These are phyloP conservation scores for Aspergillus oerlinghausenensis DNA, from an alignment of 2,329 filamentous ascomycete genomes.

Conservation along the genomic window DNA sequence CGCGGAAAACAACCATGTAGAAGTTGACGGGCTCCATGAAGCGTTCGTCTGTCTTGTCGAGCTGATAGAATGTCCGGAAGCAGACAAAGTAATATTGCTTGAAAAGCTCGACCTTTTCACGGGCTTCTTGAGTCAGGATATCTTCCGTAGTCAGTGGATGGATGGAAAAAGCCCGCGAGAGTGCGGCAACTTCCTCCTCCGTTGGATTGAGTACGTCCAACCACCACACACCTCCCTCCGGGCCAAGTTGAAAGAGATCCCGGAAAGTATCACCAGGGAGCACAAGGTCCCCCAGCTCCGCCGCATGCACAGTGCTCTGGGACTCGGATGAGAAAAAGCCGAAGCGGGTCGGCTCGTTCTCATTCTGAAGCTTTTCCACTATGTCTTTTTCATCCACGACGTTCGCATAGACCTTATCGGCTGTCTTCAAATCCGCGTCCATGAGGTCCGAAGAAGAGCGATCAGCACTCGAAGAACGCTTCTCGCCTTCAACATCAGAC, in stretches of 20 bases:
- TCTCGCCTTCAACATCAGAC: slow-evolving; percentile 32
- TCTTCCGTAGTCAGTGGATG: slow-evolving; percentile 95
- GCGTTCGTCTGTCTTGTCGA: slow-evolving; percentile 71
- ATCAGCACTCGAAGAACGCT: slow-evolving; percentile 27
- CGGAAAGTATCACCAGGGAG: slow-evolving; percentile 86
- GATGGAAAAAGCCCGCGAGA: slow-evolving; percentile 92
- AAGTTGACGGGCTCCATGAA: slow-evolving; percentile 95
- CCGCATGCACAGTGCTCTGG: slow-evolving; percentile 87
- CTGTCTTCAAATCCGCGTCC: slow-evolving; percentile 17
- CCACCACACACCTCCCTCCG: slow-evolving; percentile 91
- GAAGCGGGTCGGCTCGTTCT: slow-evolving; percentile 70
- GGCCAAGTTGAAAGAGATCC: slow-evolving; percentile 72
- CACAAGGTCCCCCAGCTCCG: slow-evolving; percentile 80
- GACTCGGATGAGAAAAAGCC: slow-evolving; percentile 96
- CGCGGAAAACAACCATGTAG: slow-evolving; percentile 93
- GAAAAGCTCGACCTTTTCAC: slow-evolving; percentile 98
- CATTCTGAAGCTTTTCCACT: slow-evolving; percentile 36
- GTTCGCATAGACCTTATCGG: slow-evolving; percentile 33
- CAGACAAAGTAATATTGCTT: slow-evolving; percentile 97
- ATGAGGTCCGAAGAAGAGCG: slow-evolving; percentile 27
- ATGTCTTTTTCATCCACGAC: slow-evolving; percentile 30
- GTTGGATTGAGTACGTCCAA: slow-evolving; percentile 88
- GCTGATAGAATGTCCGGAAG: slow-evolving; percentile 87
- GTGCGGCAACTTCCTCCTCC: slow-evolving; percentile 78
- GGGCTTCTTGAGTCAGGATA: slow-evolving; percentile 89